Evolutionary conservation across 768 basidiomycete species (phyloP).

Genomic region (Collybia sordida): DNA sequence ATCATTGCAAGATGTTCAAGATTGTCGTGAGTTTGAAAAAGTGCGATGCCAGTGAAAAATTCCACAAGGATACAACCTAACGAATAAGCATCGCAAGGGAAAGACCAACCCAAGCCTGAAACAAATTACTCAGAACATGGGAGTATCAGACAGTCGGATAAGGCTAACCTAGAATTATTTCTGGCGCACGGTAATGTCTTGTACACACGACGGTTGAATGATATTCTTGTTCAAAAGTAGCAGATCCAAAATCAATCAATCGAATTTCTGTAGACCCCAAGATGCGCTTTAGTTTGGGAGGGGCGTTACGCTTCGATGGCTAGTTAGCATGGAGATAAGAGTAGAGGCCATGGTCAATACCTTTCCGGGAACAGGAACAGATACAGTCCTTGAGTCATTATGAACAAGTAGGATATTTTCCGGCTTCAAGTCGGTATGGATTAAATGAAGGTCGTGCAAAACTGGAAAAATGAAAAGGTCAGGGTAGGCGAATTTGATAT

Average conservation of each 20-base stretch:
- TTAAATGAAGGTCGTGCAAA: slow-evolving; percentile 84
- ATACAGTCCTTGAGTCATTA: slow-evolving; percentile 68
- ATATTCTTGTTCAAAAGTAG: slow-evolving; percentile 97
- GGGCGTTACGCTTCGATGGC: slow-evolving; percentile 55
- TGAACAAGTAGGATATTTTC: slow-evolving; percentile 96
- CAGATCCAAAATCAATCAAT: slow-evolving; percentile 97
- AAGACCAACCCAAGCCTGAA: slow-evolving; percentile 95
- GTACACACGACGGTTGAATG: slow-evolving; percentile 98
- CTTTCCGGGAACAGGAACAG: slow-evolving; percentile 66
- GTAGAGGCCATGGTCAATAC: slow-evolving; percentile 29
- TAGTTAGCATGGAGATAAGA: slow-evolving; percentile 11
- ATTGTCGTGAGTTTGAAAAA: slow-evolving; percentile 99
- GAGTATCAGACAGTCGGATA: neutral
- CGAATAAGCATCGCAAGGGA: slow-evolving; percentile 97
- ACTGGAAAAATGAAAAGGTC: slow-evolving; percentile 47
- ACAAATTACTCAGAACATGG: slow-evolving; percentile 13
- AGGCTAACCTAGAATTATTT: slow-evolving; percentile 92
- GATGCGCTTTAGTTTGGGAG: slow-evolving; percentile 71
- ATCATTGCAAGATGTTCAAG: slow-evolving; percentile 99
- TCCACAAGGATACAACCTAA: slow-evolving; percentile 98
- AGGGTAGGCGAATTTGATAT: neutral
- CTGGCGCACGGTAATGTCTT: slow-evolving; percentile 96
- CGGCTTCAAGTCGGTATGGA: slow-evolving; percentile 98
- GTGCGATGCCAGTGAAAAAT: slow-evolving; percentile 94
- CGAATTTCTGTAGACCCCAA: slow-evolving; percentile 89